Evolutionary conservation across 2,329 filamentous ascomycete species (phyloP).

Genomic region (Monosporascus sp.): DNA sequence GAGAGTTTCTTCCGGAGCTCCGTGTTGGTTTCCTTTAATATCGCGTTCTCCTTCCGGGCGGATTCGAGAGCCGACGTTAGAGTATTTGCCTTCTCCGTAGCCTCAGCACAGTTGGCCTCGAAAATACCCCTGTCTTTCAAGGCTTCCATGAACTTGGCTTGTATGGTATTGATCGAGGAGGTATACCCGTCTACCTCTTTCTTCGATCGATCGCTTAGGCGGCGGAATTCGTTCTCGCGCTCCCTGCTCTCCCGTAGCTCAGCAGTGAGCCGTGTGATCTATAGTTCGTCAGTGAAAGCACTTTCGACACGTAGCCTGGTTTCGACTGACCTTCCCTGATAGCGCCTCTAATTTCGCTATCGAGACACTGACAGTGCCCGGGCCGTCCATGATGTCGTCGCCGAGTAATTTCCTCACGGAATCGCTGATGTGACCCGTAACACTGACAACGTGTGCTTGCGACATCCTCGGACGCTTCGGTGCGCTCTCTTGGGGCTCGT

Average conservation of each 20-base stretch:
- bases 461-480: constrained; percentile 28
- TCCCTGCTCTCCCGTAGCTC: constrained; percentile 28
- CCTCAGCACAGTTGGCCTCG: constrained; percentile 38
- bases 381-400: constrained; percentile 9
- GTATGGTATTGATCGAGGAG: constrained; percentile 38
- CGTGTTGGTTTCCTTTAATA: constrained; percentile 34
- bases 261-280: constrained; percentile 34
- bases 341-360: constrained; percentile 26
- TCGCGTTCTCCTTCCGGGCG: constrained; percentile 29
- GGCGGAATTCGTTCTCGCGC: constrained; percentile 32
- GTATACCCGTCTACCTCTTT: constrained; percentile 41
- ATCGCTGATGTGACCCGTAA: constrained; percentile 24
- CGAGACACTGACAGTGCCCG: constrained; percentile 21
- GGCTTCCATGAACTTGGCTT: constrained; percentile 43
- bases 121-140: constrained; percentile 25
- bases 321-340: constrained; percentile 22
- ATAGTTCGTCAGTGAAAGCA: constrained; percentile 8
- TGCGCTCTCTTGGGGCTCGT: constrained; percentile 28
- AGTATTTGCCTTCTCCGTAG: constrained; percentile 30
- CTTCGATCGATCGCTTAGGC: constrained; percentile 39
- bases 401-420: constrained; percentile 25
- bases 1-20: constrained; percentile 32
- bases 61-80: constrained; percentile 30
- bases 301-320: neutral
- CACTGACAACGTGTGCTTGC: constrained; percentile 20